A percentile compares a stretch with the other conserved stretches of the same genome.
phyloP scores from a whole-genome alignment of 352 stramenopile species.

The Globisporangium spiculum region DNA sequence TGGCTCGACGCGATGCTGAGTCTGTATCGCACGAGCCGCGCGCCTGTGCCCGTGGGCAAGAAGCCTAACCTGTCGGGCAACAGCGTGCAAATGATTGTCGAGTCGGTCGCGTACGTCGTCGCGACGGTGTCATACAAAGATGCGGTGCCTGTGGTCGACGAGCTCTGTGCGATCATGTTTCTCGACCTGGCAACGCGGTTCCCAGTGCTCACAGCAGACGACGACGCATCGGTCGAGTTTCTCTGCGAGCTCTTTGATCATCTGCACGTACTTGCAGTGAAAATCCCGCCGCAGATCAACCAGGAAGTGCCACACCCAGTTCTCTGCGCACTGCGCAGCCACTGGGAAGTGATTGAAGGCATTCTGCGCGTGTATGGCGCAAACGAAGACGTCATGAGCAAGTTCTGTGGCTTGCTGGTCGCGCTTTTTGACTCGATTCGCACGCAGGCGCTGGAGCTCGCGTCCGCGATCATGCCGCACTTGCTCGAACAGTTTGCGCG shows the following conservation, averaged over 20 bases:
- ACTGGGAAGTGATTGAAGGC: slow-evolving; percentile 50
- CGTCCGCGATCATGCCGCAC: slow-evolving; percentile 54
- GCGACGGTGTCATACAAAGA: slow-evolving; percentile 68
- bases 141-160: slow-evolving; percentile 53
- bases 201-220: slow-evolving; percentile 35
- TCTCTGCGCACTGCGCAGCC: slow-evolving; percentile 49
- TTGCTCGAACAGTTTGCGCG: slow-evolving; percentile 62
- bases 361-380: slow-evolving; percentile 50
- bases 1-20: slow-evolving; percentile 75
- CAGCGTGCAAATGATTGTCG: slow-evolving; percentile 60
- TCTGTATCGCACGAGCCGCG: slow-evolving; percentile 51
- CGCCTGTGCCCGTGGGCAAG: slow-evolving; percentile 18
- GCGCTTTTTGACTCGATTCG: slow-evolving; percentile 63
- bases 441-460: slow-evolving; percentile 56
- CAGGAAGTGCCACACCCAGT: slow-evolving; percentile 61
- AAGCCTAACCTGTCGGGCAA: slow-evolving; percentile 30
- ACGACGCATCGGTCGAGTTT: slow-evolving; percentile 53
- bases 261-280: slow-evolving; percentile 49
- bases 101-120: slow-evolving; percentile 65
- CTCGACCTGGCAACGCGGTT: slow-evolving; percentile 48
- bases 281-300: slow-evolving; percentile 59
- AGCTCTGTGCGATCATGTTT: slow-evolving; percentile 66
- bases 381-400: slow-evolving; percentile 56
- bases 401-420: slow-evolving; percentile 52
- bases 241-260: slow-evolving; percentile 61